Evolutionary conservation across 768 basidiomycete species (phyloP), one percentile per base, ranked within the genome.

Genomic region (Mycena haematopus): DNA sequence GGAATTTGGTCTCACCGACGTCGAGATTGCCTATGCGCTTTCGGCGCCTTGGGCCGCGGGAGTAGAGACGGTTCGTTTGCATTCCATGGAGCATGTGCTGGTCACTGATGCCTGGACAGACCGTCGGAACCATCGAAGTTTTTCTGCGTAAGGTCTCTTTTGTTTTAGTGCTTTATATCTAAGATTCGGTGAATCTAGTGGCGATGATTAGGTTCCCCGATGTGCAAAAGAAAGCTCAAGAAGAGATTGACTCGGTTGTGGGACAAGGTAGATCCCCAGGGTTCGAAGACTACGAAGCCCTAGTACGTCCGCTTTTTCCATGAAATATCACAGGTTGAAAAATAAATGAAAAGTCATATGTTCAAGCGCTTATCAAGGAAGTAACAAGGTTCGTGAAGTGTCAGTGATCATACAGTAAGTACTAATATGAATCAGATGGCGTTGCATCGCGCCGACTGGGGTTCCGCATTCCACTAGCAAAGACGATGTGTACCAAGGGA

Each of bases 21-120:
- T 79, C 17, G 81, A 81, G 65, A 77, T 77, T 60, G 80, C 81
- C 0, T 83, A 79, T 61, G 72, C 72, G 7, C 67, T 74, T 17
- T 73, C 72, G 5, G 71, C 74, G 3, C 75, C 75, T 1, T 75
- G 71, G 51, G 58, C 69, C 15, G 75, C 73, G 14, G 75, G 74
- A 8, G 71, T 74, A 0, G 69, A 68, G 10, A 74, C 73, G 6
- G 75, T 76, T 13, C 11, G 50, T 52, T 22, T 35, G 11, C n/a
- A 13, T 17, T 52, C 14, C 35, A 3, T n/a, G 21, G 21, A 35
- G 50, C 31, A 8, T 3, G 27, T 10, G 11, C 5, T 3, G 33
- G 6, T 3, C 40, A 14, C 50, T 52, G n/a, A 51, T 35, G 10
- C 15, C 2, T 17, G 4, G 11, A 14, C 15, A 59, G 58, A 59